A percentile compares a stretch with the other conserved stretches of the same genome.
These are phyloP conservation scores for Laguncularia racemosa DNA, from an alignment of 345 rosid genomes.

Conservation along the genomic window DNA sequence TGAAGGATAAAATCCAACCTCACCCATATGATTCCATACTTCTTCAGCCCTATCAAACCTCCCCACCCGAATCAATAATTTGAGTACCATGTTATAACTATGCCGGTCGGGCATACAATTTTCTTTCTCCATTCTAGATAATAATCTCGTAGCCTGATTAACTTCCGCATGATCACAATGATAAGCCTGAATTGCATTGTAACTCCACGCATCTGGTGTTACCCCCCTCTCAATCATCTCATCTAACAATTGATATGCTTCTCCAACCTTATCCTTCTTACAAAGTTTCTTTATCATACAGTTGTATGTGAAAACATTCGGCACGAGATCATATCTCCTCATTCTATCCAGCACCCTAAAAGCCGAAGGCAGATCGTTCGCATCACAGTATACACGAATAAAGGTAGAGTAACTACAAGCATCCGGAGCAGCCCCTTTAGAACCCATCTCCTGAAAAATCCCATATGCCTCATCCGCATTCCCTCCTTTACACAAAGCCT, in stretches of 20 bases:
- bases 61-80: conserved; percentile 57
- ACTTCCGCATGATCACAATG: conserved; percentile 79
- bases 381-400: conserved; percentile 59
- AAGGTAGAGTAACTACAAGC: conserved; percentile 62
- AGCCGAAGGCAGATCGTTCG: conserved; percentile 49
- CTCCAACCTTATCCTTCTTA: conserved; percentile 57
- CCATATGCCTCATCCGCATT: conserved; percentile 49
- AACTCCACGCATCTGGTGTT: conserved; percentile 72
- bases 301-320: conserved; percentile 79
- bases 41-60: conserved; percentile 66
- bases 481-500: conserved; percentile 66
- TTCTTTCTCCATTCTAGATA: conserved; percentile 55
- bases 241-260: conserved; percentile 56
- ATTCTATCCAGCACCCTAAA: conserved; percentile 71
- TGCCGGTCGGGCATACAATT: conserved; percentile 54
- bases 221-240: conserved; percentile 56
- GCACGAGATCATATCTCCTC: conserved; percentile 52
- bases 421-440: conserved; percentile 42
- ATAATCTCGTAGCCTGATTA: conserved; percentile 51
- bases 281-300: conserved; percentile 62
- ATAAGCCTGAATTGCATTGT: conserved; percentile 63
- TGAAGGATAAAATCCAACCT: conserved; percentile 58
- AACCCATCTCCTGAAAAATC: conserved; percentile 54
- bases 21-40: conserved; percentile 71
- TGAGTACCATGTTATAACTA: conserved; percentile 77